A percentile compares a stretch with the other conserved stretches of the same genome.
phyloP scores from a whole-genome alignment of 495 filamentous ascomycete genomes.

The Xylaria curta region DNA sequence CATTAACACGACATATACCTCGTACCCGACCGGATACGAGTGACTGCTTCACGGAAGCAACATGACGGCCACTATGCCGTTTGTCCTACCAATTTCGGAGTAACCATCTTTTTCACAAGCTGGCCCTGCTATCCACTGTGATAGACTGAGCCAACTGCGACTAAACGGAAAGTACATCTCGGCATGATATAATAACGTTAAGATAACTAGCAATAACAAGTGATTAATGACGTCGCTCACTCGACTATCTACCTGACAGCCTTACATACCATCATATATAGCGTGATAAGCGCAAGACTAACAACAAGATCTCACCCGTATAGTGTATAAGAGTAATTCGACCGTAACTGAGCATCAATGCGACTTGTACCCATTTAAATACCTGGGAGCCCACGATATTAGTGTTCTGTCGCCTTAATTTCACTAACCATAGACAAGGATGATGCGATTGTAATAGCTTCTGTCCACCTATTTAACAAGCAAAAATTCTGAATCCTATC shows the following conservation, averaged over 20 bases:
- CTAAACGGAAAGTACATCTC: neutral
- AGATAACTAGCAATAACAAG: too few species aligned
- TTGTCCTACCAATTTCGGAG: neutral
- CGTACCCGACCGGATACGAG: constrained; percentile 1
- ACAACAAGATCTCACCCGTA: neutral
- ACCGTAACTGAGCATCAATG: neutral
- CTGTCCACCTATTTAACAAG: neutral
- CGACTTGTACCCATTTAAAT: neutral
- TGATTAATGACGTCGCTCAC: neutral
- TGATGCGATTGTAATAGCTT: neutral
- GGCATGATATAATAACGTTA: neutral
- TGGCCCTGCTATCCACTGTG: neutral
- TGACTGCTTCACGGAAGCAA: neutral
- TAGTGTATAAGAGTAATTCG: neutral
- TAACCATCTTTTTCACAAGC: neutral
- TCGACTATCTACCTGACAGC: neutral
- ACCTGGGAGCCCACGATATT: neutral
- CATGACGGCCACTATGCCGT: neutral
- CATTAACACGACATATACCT: neutral
- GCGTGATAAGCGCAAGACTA: neutral
- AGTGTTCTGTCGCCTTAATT: neutral
- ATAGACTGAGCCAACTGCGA: neutral
- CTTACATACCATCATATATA: neutral
- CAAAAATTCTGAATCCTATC: neutral
- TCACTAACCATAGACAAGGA: neutral